phyloP scores from a whole-genome alignment of 1,284 basidiomycete species.

The Naganishia sp. region DNA sequence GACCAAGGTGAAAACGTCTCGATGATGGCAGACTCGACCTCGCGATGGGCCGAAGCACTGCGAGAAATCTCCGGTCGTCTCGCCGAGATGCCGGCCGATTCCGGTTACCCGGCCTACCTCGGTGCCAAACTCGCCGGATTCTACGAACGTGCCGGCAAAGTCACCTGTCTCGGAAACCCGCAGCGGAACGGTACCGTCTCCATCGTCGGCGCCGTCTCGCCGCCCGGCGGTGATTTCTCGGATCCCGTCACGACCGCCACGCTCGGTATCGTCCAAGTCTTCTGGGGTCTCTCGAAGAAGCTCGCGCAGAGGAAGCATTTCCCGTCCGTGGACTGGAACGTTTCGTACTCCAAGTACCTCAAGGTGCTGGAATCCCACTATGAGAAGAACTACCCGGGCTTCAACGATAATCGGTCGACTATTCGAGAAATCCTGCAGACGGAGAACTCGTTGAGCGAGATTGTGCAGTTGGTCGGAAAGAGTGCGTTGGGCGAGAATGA shows the following conservation, averaged over 20 bases:
- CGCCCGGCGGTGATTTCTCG: constrained; percentile 98
- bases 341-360: constrained; percentile 98
- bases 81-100: constrained; percentile 99
- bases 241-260: constrained; percentile 98
- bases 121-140: constrained; percentile 94
- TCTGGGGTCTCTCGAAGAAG: constrained; percentile 58
- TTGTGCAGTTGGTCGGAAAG: constrained; percentile 98
- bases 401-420: constrained; percentile 84
- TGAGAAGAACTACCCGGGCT: constrained; percentile 85
- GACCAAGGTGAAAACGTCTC: constrained; percentile 97
- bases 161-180: constrained; percentile 87
- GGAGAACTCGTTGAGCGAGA: constrained; percentile 97
- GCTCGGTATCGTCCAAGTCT: constrained; percentile 97
- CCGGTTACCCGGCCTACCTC: constrained; percentile 97
- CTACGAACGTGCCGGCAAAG: constrained; percentile 99
- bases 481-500: constrained; percentile 95
- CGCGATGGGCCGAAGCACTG: constrained; percentile 98
- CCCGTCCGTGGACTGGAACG: constrained; percentile 98
- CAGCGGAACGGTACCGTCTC: constrained; percentile 88
- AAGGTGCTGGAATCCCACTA: constrained; percentile 94
- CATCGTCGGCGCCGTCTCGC: constrained; percentile 97
- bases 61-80: constrained; percentile 99
- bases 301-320: constrained; percentile 66
- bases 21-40: constrained; percentile 99
- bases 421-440: constrained; percentile 98